Base-by-base conservation (phyloP, 768 basidiomycete species). In the Rubroboletus pulcherrimus region DNA sequence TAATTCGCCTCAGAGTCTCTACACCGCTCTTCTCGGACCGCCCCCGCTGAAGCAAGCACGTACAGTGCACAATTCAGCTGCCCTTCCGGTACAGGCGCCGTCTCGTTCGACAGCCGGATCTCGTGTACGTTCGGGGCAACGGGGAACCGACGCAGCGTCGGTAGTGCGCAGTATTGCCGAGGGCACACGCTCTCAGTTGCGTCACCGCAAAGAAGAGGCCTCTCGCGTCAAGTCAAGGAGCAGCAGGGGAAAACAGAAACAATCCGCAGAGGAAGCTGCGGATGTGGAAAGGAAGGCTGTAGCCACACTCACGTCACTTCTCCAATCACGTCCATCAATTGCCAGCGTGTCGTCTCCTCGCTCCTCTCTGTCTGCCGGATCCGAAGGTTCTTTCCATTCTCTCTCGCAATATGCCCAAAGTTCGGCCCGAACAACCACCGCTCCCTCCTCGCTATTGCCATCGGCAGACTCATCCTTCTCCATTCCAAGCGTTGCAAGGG, bases 261-360 rank as follows among this genome's bases (percentile, higher is more conserved):
- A 74, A 59, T 64, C 61, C 62, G 64, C 58, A 51, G 71, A 66
- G 67, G 61, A 63, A 59, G 59, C 67, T 17, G 61, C 61, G 43
- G 86, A 85, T 62, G 77, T 86, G 48, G 89, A 90, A 68, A 87
- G 91, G 81, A 87, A 91, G 69, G 90, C 89, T 39, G 90, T 89
- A 7, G 87, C 86, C 29, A 88, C 90, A 9, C 75, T 92, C 60
- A 91, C 90, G 0, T 84, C 84, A 11, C 76, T 91, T 53, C 75
- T 87, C 55, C 81, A 86, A 56, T 80, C 86, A 54, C 77, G 83
- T 46, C 83, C 85, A 19, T 83, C 84, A 10, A 81, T 84, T 14
- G 74, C 77, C 30, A 83, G 82, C 67, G 80, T 78, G 43, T 80
- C 83, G 29, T 89, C 87, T 6, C 87, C 89, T 48, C 80, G 87